Base-by-base conservation (phyloP, 129 eudicot genomes). In the Helianthus annuus region DNA sequence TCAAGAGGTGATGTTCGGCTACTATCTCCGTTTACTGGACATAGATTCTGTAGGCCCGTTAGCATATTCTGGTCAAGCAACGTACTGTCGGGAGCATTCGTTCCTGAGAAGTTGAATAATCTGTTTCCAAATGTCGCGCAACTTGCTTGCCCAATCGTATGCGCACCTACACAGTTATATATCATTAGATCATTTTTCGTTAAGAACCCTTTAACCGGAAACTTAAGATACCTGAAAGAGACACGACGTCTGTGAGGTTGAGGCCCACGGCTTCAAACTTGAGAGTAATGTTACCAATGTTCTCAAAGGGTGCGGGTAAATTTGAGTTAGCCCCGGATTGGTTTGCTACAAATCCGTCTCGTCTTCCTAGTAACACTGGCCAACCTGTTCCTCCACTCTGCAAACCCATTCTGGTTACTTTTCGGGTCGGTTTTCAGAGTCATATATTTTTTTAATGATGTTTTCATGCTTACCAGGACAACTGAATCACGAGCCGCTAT, bases 401-500 rank as follows among this genome's bases (percentile, higher is more conserved):
- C 79, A 66, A 45, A 53, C 15, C 52, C 40, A 16, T n/a, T 42
- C 12, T 22, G 7, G 71, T 63, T 45, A 55, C 12, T 29, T 48
- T 46, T 64, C 6, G 58, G 42, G 56, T 73, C 51, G 52, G 61
- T 46, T 56, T 72, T 69, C 10, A 3, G 15, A 40, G 56, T 13
- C 24, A 22, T 56, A 69, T 22, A 44, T 49, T 1, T 53, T 12
- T 27, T 60, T 46, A 15, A 69, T 44, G 44, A 1, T 40, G 16
- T 54, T 54, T 60, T 10, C 4, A 45, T 59, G 67, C 86, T 67
- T 75, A 89, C 98, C 68, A 92, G 69, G 24, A 87, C 46, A 29
- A 89, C 94, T 7, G 98, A 84, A 69, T 85, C 95, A 61, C 96
- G 85, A 11, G 95, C 89, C 54, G 89, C 97, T 66, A 91, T 86